phyloP scores from a whole-genome alignment of 1,284 basidiomycete genomes.

The Boletus calvinii region DNA sequence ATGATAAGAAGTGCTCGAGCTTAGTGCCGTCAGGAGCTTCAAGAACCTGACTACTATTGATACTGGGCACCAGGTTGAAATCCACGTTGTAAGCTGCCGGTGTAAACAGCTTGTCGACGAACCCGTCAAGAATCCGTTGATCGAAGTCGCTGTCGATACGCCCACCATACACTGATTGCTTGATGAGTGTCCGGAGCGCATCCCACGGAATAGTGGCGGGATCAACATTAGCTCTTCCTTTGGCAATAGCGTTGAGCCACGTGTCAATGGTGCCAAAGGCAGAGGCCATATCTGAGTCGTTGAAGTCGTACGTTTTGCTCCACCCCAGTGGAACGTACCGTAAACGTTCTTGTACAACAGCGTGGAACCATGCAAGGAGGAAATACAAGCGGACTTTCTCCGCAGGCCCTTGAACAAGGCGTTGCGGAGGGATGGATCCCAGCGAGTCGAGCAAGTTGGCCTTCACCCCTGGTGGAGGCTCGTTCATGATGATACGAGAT shows the following conservation, averaged over 20 bases:
- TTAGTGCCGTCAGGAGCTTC: slow-evolving; percentile 87
- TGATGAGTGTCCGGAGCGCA: slow-evolving; percentile 85
- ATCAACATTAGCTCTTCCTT: slow-evolving; percentile 88
- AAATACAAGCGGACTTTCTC: slow-evolving; percentile 92
- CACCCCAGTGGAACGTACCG: slow-evolving; percentile 94
- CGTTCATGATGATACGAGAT: slow-evolving; percentile 95
- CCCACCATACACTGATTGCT: slow-evolving; percentile 94
- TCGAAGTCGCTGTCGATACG: slow-evolving; percentile 93
- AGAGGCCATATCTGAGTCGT: slow-evolving; percentile 95
- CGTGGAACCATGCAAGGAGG: slow-evolving; percentile 98
- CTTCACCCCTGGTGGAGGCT: slow-evolving; percentile 93
- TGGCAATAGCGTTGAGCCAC: slow-evolving; percentile 80
- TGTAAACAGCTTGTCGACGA: slow-evolving; percentile 88
- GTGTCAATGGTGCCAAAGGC: slow-evolving; percentile 89
- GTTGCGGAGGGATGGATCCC: slow-evolving; percentile 69
- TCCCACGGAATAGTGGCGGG: slow-evolving; percentile 92
- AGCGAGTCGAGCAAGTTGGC: slow-evolving; percentile 92
- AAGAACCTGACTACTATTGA: slow-evolving; percentile 58
- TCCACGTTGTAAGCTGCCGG: slow-evolving; percentile 87
- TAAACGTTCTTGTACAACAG: slow-evolving; percentile 91
- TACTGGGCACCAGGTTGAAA: slow-evolving; percentile 80
- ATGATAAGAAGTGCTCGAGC: slow-evolving; percentile 84
- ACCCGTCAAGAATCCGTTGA: slow-evolving; percentile 86
- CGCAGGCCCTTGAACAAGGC: slow-evolving; percentile 77
- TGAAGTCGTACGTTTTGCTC: slow-evolving; percentile 96